A percentile compares a stretch with the other conserved stretches of the same genome.
phyloP scores from a whole-genome alignment of 805 yeast genomes.

The Cyberlindnera nakhonratchasimensis region DNA sequence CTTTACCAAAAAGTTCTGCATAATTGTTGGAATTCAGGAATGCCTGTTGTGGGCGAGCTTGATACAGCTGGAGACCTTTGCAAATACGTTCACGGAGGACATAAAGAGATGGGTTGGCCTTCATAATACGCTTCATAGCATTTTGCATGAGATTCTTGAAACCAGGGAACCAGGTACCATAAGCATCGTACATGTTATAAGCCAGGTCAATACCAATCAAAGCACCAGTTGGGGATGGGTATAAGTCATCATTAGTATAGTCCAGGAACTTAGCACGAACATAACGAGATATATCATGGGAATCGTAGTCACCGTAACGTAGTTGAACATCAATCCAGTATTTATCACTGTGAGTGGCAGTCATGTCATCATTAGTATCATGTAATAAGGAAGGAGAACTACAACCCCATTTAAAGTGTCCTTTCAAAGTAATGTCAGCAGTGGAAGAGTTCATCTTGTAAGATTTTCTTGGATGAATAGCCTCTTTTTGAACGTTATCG shows the following conservation, averaged over 20 bases:
- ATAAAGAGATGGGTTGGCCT: conserved; percentile 87
- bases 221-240: conserved; percentile 92
- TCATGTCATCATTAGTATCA: conserved; percentile 63
- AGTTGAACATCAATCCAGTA: conserved; percentile 95
- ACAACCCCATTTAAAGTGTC: conserved; percentile 79
- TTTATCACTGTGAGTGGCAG: conserved; percentile 55
- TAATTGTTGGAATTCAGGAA: conserved; percentile 85
- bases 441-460: conserved; percentile 95
- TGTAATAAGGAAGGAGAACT: conserved; percentile 76
- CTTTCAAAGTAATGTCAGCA: conserved; percentile 80
- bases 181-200: conserved; percentile 92
- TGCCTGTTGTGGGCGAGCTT: conserved; percentile 91
- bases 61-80: conserved; percentile 89
- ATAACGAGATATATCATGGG: conserved; percentile 93
- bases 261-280: conserved; percentile 91
- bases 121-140: conserved; percentile 92
- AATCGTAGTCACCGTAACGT: conserved; percentile 95
- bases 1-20: conserved; percentile 83
- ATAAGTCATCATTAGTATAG: conserved; percentile 83
- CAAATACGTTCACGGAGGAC: conserved; percentile 91
- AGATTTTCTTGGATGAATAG: conserved; percentile 95
- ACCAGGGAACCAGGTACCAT: conserved; percentile 98
- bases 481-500: conserved; percentile 82
- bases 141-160: conserved; percentile 84
- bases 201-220: conserved; percentile 91